phyloP scores from a whole-genome alignment of 371 early-diverging fungal genomes.

The Blakeslea trispora region DNA sequence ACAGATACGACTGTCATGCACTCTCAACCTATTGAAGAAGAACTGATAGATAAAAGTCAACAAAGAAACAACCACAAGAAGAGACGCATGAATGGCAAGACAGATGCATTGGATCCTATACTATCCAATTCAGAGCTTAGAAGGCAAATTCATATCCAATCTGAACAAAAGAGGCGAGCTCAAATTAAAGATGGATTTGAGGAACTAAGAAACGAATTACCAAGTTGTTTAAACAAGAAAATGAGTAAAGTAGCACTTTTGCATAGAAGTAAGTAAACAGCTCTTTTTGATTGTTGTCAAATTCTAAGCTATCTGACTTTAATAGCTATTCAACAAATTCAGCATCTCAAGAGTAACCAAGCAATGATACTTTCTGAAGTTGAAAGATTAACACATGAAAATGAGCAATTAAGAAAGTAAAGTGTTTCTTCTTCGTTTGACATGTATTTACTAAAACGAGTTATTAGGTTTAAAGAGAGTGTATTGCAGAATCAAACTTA shows the following conservation, averaged over 20 bases:
- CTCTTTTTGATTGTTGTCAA: too few species aligned
- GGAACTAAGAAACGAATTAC: conserved; percentile 53
- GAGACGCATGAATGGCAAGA: not conserved
- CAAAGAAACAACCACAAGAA: not conserved
- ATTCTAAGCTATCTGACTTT: not conserved
- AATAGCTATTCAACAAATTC: conserved; percentile 50
- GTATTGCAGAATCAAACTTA: conserved; percentile 26
- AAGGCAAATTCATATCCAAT: conserved; percentile 62
- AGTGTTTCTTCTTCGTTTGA: not conserved
- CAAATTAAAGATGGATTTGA: conserved; percentile 67
- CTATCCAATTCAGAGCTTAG: conserved; percentile 44
- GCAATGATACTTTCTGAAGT: conserved; percentile 45
- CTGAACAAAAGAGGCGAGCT: conserved; percentile 61
- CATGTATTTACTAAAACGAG: not conserved
- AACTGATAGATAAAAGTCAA: not conserved
- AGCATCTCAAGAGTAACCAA: conserved; percentile 49
- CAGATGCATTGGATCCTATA: not conserved
- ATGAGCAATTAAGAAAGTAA: conserved; percentile 52
- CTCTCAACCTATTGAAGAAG: not conserved
- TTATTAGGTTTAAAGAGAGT: conserved; percentile 24
- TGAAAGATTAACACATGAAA: conserved; percentile 44
- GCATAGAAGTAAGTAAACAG: conserved; percentile 43
- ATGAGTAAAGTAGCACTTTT: conserved; percentile 59
- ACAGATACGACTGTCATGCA: not conserved
- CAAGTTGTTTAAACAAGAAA: conserved; percentile 55